Evolutionary conservation across 768 basidiomycete species (phyloP), one percentile per base, ranked within the genome.

Genomic region (Macrolepiota albuminosa): DNA sequence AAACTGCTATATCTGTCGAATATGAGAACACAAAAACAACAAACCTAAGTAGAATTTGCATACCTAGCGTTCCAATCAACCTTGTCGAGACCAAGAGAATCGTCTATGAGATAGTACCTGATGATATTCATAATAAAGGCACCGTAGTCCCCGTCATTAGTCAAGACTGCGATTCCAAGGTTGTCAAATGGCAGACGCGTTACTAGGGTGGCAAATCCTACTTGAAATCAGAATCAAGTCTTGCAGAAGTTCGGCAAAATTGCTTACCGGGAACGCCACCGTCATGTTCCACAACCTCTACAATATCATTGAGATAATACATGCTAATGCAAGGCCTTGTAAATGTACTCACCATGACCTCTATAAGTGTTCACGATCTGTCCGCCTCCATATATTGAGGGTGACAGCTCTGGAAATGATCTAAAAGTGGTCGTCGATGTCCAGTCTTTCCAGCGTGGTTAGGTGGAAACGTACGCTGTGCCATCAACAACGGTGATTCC

Each of bases 81-180:
- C 1, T 56, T n/a, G 2, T 62, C 45, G 14, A 71, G 60, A 0
- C 63, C 66, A 5, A 71, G 57, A 7, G 60, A 63, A 9, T 66
- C 58, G 48, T 73, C 72, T 1, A 72, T 55, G 34, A 72, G 49
- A 6, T 63, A 62, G 36, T 60, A 69, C 53, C 68, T 70, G 39
- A 72, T 67, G 9, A 67, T 56, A 16, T 63, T 58, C 1, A 46
- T 40, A 34, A 70, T 63, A 11, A 51, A 11, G n/a, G 11, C 37
- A 13, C 71, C 72, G n/a, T 66, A 65, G 9, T 58, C 42, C 18
- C 64, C 56, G 39, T 72, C 72, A 39, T 72, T 73, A 33, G 63
- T 65, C 24, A 72, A 64, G 33, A 73, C 68, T 14, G 71, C 63
- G 33, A 73, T 64, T 1, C 72, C 72, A 11, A 73, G 40, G 40